phyloP scores from a whole-genome alignment of 768 basidiomycete species.

The Lanmaoa rubissima region DNA sequence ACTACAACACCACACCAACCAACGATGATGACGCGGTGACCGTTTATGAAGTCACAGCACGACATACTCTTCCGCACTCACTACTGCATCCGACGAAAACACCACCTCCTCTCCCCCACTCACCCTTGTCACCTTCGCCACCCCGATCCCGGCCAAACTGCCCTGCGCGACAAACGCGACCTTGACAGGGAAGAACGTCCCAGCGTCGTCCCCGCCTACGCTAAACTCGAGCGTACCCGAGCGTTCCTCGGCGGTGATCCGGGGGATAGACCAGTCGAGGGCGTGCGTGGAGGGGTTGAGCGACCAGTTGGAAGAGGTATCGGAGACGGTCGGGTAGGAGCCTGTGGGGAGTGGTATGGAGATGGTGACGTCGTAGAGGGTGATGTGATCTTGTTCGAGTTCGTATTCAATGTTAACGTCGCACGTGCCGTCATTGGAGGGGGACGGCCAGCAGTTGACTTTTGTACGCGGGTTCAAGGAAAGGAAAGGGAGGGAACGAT shows the following conservation, averaged over 20 bases:
- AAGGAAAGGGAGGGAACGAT: not conserved
- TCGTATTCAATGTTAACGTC: constrained; percentile 98
- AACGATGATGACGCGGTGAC: not conserved
- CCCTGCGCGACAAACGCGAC: constrained; percentile 80
- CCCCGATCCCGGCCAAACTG: constrained; percentile 73
- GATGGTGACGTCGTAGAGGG: constrained; percentile 81
- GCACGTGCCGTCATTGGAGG: constrained; percentile 86
- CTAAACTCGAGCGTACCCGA: constrained; percentile 92
- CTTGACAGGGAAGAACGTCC: constrained; percentile 89
- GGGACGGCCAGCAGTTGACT: constrained; percentile 97
- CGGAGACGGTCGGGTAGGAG: constrained; percentile 81
- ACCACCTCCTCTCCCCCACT: constrained; percentile 47
- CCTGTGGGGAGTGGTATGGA: constrained; percentile 89
- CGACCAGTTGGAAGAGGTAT: constrained; percentile 68
- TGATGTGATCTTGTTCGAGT: constrained; percentile 80
- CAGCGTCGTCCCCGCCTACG: constrained; percentile 78
- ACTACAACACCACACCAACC: not conserved
- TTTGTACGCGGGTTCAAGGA: constrained; percentile 37
- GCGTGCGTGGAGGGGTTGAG: constrained; percentile 78
- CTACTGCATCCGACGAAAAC: constrained; percentile 56
- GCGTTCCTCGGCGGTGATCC: constrained; percentile 58
- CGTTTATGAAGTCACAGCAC: constrained; percentile 38
- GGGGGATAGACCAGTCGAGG: constrained; percentile 81
- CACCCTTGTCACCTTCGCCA: constrained; percentile 56
- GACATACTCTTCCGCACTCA: constrained; percentile 54